phyloP scores from a whole-genome alignment of 768 basidiomycete genomes.

The Lentinula detonsa region DNA sequence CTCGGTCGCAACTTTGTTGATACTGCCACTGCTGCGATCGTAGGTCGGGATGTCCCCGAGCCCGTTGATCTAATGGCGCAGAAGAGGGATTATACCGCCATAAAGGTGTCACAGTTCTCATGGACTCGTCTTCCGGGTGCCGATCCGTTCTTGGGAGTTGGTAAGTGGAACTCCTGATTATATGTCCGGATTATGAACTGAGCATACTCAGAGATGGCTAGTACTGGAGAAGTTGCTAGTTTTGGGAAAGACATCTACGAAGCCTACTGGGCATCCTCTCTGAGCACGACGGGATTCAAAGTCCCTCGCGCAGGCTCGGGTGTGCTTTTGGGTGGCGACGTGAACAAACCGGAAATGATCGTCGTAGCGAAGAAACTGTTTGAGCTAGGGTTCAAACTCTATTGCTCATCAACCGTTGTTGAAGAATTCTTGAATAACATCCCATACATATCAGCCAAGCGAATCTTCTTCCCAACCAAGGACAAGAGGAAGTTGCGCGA shows the following conservation, averaged over 20 bases:
- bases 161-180: slow-evolving; percentile 36
- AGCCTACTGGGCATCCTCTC: slow-evolving; percentile 93
- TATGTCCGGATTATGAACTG: neutral
- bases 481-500: slow-evolving; percentile 94
- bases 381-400: slow-evolving; percentile 92
- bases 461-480: slow-evolving; percentile 93
- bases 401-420: slow-evolving; percentile 74
- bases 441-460: slow-evolving; percentile 74
- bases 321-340: slow-evolving; percentile 89
- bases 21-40: slow-evolving; percentile 83
- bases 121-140: slow-evolving; percentile 97
- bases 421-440: slow-evolving; percentile 78
- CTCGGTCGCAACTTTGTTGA: slow-evolving; percentile 97
- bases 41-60: slow-evolving; percentile 80
- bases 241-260: slow-evolving; percentile 93
- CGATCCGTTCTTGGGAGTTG: slow-evolving; percentile 94
- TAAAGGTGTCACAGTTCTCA: slow-evolving; percentile 98
- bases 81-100: slow-evolving; percentile 84
- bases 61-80: slow-evolving; percentile 90
- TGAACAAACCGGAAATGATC: slow-evolving; percentile 80
- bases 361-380: slow-evolving; percentile 74
- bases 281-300: slow-evolving; percentile 95
- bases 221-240: slow-evolving; percentile 94
- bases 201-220: slow-evolving; percentile 79
- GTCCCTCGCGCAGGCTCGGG: slow-evolving; percentile 80